A percentile compares a stretch with the other conserved stretches of the same genome.
These are phyloP conservation scores for Musa balbisiana DNA, from an alignment of 202 grass and related monocot genomes.

Conservation along the genomic window DNA sequence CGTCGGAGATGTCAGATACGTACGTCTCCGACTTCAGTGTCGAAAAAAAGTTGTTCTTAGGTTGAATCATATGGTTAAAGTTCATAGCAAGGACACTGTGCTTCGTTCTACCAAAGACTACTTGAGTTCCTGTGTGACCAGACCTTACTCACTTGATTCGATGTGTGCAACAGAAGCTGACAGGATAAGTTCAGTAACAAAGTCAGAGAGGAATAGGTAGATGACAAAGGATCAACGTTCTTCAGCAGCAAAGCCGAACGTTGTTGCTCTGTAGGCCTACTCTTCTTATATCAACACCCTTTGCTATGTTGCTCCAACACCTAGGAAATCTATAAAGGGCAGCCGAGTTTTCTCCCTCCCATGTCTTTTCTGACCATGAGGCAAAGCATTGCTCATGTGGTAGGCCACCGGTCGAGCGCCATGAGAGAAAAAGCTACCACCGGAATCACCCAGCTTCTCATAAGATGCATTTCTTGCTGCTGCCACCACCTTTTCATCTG, in stretches of 20 bases:
- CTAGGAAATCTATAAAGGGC: slow-evolving; percentile 13
- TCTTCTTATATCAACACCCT: background rate
- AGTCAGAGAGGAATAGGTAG: background rate
- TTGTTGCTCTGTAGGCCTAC: background rate
- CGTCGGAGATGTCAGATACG: background rate
- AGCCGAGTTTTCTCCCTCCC: background rate
- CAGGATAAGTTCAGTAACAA: background rate
- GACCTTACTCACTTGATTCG: background rate
- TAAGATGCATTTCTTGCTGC: too few relatives aligned
- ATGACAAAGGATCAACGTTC: background rate
- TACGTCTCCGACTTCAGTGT: background rate
- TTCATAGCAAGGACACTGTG: background rate
- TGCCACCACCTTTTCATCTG: too few relatives aligned
- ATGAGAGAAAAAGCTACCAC: too few relatives aligned
- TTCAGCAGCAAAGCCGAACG: background rate
- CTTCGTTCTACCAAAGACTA: background rate
- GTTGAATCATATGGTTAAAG: background rate
- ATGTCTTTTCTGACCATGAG: background rate
- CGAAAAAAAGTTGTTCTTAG: background rate
- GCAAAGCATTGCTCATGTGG: background rate
- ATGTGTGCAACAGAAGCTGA: background rate
- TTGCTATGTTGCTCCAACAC: slow-evolving; percentile 2
- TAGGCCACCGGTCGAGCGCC: background rate
- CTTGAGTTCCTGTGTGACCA: background rate
- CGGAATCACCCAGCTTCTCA: too few relatives aligned